Evolutionary conservation across 192 early-diverging fungal genomes (phyloP).

Genomic region (Coemansia sp.): DNA sequence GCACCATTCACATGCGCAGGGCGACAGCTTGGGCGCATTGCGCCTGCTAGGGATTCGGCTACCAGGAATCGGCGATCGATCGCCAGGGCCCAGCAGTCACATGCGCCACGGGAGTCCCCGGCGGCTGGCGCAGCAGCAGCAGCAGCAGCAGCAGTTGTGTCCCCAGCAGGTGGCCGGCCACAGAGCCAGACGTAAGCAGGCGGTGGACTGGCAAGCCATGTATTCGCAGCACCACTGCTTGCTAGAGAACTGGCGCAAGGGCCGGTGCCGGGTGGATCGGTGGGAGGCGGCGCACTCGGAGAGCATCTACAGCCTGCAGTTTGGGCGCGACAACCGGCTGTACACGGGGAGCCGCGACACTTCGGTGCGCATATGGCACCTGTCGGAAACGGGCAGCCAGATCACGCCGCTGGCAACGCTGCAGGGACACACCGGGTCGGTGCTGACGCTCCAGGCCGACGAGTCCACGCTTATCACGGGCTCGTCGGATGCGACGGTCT

Average conservation of each 20-base stretch:
- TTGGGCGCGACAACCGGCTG: constrained; percentile 63
- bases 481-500: constrained; percentile 64
- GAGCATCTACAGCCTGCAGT: constrained; percentile 83
- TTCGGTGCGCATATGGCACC: constrained; percentile 76
- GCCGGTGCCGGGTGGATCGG: constrained; percentile 58
- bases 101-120: too few relatives aligned
- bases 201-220: constrained; percentile 71
- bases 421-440: constrained; percentile 69
- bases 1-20: neutral
- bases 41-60: neutral
- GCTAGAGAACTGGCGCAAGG: constrained; percentile 70
- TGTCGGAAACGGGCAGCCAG: constrained; percentile 54
- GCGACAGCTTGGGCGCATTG: too few relatives aligned
- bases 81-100: neutral
- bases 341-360: constrained; percentile 71
- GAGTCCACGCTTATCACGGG: constrained; percentile 63
- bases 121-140: constrained; percentile 1
- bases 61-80: neutral
- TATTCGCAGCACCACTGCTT: constrained; percentile 65
- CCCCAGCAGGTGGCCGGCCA: neutral
- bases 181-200: neutral
- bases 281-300: constrained; percentile 74
- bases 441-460: constrained; percentile 85
- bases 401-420: constrained; percentile 57
- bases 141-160: neutral